Base-by-base conservation (phyloP, 352 stramenopile genomes). In the Globisporangium splendens region DNA sequence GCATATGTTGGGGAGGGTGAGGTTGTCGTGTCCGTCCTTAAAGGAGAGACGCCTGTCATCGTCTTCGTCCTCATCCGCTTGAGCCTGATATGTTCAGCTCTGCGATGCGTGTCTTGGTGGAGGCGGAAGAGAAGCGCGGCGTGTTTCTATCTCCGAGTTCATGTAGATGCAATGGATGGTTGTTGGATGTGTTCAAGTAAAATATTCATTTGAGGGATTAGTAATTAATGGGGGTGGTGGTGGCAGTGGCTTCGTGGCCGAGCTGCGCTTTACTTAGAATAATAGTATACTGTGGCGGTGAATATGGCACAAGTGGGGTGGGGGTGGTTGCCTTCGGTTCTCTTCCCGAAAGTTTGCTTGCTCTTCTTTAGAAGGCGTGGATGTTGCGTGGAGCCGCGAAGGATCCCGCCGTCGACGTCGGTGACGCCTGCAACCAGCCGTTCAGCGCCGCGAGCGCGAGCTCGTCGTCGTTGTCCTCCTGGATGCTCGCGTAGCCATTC, bases 381-480 rank as follows among this genome's bases (percentile, higher is more conserved):
- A 66, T 43, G 44, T 65, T 65, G 47, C 59, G 62, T 46, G 62
- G 53, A 11, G 58, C 51, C 43, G 62, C 62, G 55, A 80, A 83
- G 50, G 73, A 86, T 31, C 73, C 73, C 17, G 72, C 69, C 6
- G 81, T 91, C 22, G 81, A 88, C 33, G 80, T 82, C 22, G 79
- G 83, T 20, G 77, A 87, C 18, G 72, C 75, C 31, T 83, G 70
- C 24, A 91, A 65, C 72, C 80, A 86, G 52, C 81, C 77, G 28
- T 80, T 77, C 20, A 91, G 78, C 49, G 72, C 68, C 44, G 79
- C 55, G 58, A 89, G 66, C n/a, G 69, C 62, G 41, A 69, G 46
- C 10, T 53, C 53, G 39, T 65, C 80, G 59, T 88, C 77, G 21
- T 85, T 77, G 59, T 90, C 72, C 53, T 89, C 81, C 57, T 83